These are phyloP conservation scores for Phytophthora tubulina DNA, from an alignment of 352 stramenopile genomes.

Conservation along the genomic window DNA sequence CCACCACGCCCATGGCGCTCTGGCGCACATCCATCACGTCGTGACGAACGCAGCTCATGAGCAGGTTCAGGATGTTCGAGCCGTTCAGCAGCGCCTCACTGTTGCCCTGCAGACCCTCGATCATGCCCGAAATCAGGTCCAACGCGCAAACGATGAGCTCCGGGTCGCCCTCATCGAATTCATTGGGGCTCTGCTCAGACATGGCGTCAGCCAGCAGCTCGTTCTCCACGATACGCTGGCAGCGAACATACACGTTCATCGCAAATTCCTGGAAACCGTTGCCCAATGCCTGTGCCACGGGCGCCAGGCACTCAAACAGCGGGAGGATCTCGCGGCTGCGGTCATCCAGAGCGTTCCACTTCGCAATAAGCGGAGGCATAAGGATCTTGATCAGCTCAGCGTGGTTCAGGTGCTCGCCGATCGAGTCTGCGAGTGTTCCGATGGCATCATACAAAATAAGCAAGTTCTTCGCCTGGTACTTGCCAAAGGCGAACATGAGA, in stretches of 20 bases:
- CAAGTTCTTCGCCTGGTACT: conserved; percentile 95
- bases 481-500: conserved; percentile 93
- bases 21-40: conserved; percentile 91
- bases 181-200: conserved; percentile 77
- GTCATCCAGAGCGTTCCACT: conserved; percentile 91
- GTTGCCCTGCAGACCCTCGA: conserved; percentile 83
- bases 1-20: conserved; percentile 91
- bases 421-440: conserved; percentile 95
- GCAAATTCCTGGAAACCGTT: conserved; percentile 91
- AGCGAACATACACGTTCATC: conserved; percentile 82
- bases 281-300: conserved; percentile 84
- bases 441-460: conserved; percentile 97
- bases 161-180: conserved; percentile 88
- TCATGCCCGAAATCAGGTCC: conserved; percentile 91
- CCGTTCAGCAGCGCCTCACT: conserved; percentile 80
- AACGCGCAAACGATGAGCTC: conserved; percentile 92
- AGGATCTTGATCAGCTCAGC: conserved; percentile 92
- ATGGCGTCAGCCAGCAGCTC: conserved; percentile 86
- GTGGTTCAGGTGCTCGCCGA: conserved; percentile 93
- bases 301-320: conserved; percentile 92
- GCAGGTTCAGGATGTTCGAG: conserved; percentile 90
- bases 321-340: conserved; percentile 85
- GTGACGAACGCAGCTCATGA: conserved; percentile 89
- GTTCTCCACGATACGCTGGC: conserved; percentile 85
- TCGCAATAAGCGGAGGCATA: conserved; percentile 94